Evolutionary conservation across 805 yeast genomes (phyloP).

Genomic region (Wickerhamomyces sydowiorum): DNA sequence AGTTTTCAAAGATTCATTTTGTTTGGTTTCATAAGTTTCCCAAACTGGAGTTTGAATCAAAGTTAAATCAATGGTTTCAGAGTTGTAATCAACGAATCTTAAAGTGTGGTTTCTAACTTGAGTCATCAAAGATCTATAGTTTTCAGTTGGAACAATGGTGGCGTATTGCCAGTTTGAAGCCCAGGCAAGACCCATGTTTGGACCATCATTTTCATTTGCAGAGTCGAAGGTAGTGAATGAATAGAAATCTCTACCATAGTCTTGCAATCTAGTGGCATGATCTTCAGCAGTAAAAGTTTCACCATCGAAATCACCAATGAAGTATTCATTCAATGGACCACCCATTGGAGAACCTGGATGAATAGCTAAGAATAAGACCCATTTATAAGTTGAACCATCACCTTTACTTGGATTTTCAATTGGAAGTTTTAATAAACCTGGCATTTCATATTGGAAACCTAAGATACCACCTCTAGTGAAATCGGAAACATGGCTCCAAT

Average conservation of each 20-base stretch:
- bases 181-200: slow-evolving; percentile 34
- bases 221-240: slow-evolving; percentile 30
- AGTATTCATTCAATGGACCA: slow-evolving; percentile 35
- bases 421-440: slow-evolving; percentile 29
- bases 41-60: slow-evolving; percentile 23
- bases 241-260: slow-evolving; percentile 33
- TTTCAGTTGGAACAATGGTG: slow-evolving; percentile 28
- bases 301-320: slow-evolving; percentile 37
- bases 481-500: slow-evolving; percentile 24
- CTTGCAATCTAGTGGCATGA: slow-evolving; percentile 24
- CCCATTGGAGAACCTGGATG: slow-evolving; percentile 40
- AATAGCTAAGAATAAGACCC: slow-evolving; percentile 34
- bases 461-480: slow-evolving; percentile 22
- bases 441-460: slow-evolving; percentile 38
- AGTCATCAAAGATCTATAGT: slow-evolving; percentile 33
- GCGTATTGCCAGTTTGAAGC: slow-evolving; percentile 39
- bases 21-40: slow-evolving; percentile 2
- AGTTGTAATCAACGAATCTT: slow-evolving; percentile 20
- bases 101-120: slow-evolving; percentile 25
- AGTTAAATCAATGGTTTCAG: slow-evolving; percentile 18
- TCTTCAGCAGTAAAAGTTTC: slow-evolving; percentile 26
- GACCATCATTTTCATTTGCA: slow-evolving; percentile 14
- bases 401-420: slow-evolving; percentile 13
- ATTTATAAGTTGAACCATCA: slow-evolving; percentile 17
- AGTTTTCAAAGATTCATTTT: neutral